Conservation (phyloP, 768 basidiomycete species). For the Psilocybe subaeruginosa region DNA sequence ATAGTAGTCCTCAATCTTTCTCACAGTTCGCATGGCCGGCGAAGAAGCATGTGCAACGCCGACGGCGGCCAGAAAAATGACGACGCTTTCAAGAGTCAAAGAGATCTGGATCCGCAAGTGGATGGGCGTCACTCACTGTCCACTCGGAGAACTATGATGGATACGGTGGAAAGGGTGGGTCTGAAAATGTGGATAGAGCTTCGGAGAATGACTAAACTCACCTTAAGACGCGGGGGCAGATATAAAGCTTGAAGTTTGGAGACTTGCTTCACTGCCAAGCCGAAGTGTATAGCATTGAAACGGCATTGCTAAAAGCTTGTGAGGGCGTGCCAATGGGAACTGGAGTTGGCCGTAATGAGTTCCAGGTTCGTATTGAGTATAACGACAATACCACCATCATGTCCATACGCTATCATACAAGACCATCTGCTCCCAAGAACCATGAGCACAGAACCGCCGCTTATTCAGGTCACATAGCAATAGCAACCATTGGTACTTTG, state of each 20-base stretch:
- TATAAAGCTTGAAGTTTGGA: background rate
- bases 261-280: background rate
- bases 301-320: background rate
- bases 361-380: too few species aligned
- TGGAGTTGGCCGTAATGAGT: too few species aligned
- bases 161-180: background rate
- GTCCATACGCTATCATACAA: too few species aligned
- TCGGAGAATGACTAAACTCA: background rate
- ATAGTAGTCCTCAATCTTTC: background rate
- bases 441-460: too few species aligned
- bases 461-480: too few species aligned
- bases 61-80: too few species aligned
- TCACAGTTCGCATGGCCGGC: background rate
- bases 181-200: background rate
- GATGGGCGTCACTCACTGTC: background rate
- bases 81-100: too few species aligned
- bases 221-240: background rate
- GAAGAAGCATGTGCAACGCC: background rate
- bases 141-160: background rate
- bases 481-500: too few species aligned
- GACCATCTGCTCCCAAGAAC: too few species aligned
- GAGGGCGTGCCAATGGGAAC: background rate
- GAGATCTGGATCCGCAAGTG: background rate
- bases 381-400: too few species aligned
- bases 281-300: background rate